Evolutionary conservation across 495 filamentous ascomycete species (phyloP).

Genomic region (Tuber umbilicatum): DNA sequence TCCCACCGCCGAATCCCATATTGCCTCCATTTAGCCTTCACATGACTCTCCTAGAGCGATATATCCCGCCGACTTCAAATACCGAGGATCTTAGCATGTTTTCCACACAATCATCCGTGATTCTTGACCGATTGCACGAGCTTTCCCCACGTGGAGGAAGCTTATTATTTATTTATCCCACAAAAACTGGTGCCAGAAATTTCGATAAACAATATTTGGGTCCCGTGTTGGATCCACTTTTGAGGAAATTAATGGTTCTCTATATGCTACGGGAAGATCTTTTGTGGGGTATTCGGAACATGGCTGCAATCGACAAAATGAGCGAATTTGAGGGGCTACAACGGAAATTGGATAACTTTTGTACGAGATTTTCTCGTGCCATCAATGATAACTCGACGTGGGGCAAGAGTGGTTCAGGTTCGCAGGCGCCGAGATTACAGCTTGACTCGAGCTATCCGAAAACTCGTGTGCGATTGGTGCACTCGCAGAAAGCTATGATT

Average conservation of each 20-base stretch:
- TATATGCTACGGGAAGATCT: conserved; percentile 59
- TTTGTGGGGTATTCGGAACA: conserved; percentile 52
- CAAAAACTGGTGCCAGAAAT: conserved; percentile 54
- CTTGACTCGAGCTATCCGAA: conserved; percentile 39
- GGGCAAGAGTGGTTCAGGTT: conserved; percentile 29
- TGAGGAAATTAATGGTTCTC: conserved; percentile 59
- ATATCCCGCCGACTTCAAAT: conserved; percentile 58
- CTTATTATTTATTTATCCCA: conserved; percentile 65
- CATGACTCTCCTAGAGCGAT: conserved; percentile 62
- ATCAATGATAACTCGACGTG: conserved; percentile 11
- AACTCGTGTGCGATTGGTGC: conserved; percentile 41
- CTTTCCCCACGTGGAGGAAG: conserved; percentile 55
- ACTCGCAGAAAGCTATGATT: conserved; percentile 52
- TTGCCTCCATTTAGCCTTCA: conserved; percentile 60
- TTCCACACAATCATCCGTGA: conserved; percentile 51
- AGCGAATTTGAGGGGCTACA: conserved; percentile 54
- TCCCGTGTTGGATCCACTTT: conserved; percentile 60
- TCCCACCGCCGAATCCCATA: conserved; percentile 53
- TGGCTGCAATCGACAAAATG: conserved; percentile 55
- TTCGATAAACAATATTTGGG: conserved; percentile 62
- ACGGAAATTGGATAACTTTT: conserved; percentile 46
- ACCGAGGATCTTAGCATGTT: conserved; percentile 61
- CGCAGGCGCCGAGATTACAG: conserved; percentile 45
- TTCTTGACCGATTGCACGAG: conserved; percentile 63
- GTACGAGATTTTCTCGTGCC: conserved; percentile 25